Evolutionary conservation across 2,329 filamentous ascomycete species (phyloP).

Genomic region (Sporothrix dimorphospora): DNA sequence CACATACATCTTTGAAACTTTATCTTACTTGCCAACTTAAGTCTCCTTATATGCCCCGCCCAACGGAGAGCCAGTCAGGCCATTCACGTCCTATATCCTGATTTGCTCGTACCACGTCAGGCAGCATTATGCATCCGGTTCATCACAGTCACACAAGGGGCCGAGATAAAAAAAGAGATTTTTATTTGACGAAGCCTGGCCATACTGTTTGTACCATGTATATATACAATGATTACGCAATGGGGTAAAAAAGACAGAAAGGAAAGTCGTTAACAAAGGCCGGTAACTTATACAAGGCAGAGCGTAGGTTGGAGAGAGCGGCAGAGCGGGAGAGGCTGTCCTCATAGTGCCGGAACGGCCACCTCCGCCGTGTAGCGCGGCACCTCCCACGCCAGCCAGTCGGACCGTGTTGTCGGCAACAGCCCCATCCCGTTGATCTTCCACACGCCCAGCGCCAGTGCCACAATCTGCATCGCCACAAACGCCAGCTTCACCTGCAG

Average conservation of each 20-base stretch:
- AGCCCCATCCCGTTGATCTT: conserved; percentile 97
- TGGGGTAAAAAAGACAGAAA: background rate
- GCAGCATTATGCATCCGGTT: background rate
- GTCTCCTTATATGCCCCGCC: background rate
- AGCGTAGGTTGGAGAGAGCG: background rate
- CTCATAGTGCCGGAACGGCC: conserved; percentile 63
- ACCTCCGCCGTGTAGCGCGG: conserved; percentile 70
- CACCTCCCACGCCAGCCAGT: conserved; percentile 96
- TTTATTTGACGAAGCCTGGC: background rate
- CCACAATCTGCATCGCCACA: conserved; percentile 81
- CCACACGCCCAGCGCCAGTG: conserved; percentile 86
- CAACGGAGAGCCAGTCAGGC: background rate
- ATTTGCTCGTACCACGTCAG: conserved; percentile 8
- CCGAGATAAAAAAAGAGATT: background rate
- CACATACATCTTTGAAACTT: background rate
- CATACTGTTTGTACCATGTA: background rate
- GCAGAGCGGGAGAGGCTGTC: background rate
- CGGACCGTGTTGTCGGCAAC: conserved; percentile 90
- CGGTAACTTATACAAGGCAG: background rate
- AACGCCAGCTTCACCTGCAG: conserved; percentile 86
- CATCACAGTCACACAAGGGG: background rate
- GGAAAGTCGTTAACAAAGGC: background rate
- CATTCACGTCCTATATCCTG: background rate
- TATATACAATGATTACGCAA: background rate
- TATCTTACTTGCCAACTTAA: background rate